Evolutionary conservation across 83 land plant genomes (phyloP), one percentile per base, ranked within the genome.

Genomic region (Picea engelmannii): DNA sequence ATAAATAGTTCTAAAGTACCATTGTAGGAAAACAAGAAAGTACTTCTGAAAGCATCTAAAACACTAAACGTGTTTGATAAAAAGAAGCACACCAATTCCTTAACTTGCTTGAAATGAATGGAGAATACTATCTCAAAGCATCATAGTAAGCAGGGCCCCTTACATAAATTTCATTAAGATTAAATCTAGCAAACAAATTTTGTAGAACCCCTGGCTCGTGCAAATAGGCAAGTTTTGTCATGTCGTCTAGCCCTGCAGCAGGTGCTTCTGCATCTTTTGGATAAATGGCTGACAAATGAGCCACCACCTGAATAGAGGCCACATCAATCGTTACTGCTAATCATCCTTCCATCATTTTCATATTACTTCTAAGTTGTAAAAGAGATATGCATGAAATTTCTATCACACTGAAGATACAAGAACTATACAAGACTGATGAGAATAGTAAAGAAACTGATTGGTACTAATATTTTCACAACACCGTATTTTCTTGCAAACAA

Each of bases 201-300:
- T 95, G 87, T 55, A 97, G 80, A 74, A 94, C 99, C 40, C 99
- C 99, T 59, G 99, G 99, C 84, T 97, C 99, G 84, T 97, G 99
- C 86, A 97, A 89, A 82, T 97, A 97, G 23, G 99, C 98, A 82
- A 97, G 81, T 80, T 91, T 95, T 78, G 96, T 97, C 99, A 97
- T 97, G 78, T 97, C 99, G 86, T 97, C 98, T 58, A 97, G 95
- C 16, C 99, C 98, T 77, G 92, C 95, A 13, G 96, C 90, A 66
- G 93, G 88, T 49, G 94, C 91, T 80, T 97, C 98, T 35, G 91
- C 66, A 88, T 97, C 99, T 86, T 95, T 95, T 7, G 96, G 87
- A 83, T 95, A 88, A 23, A 91, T 91, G 83, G 80, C 87, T 17
- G 88, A 85, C 4, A 87, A 78, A 62, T 88, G 84, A 61, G 84